A percentile compares a stretch with the other conserved stretches of the same genome.
Conservation (phyloP, 805 yeast genomes). For the Diddensiella transvaalensis region DNA sequence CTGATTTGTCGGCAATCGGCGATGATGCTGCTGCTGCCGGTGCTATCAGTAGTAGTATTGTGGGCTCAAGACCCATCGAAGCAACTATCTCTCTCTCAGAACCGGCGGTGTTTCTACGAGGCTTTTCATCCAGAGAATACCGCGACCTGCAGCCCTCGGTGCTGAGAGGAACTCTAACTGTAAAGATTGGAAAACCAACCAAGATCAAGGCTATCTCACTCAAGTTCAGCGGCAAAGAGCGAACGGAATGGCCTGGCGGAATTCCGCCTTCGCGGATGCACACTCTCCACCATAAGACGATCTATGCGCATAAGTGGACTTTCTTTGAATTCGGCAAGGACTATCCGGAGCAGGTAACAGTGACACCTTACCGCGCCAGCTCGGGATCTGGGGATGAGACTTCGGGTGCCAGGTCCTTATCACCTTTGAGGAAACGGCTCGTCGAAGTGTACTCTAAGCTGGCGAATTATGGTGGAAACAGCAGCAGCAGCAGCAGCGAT, state of each 20-base stretch:
- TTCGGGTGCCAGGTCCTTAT: not conserved
- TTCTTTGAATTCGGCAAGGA: not conserved
- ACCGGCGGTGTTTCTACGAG: constrained; percentile 1
- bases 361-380: not conserved
- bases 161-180: not conserved
- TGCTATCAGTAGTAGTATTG: too few relatives aligned
- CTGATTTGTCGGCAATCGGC: too few relatives aligned
- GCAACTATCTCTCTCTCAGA: not conserved
- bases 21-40: too few relatives aligned
- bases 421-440: not conserved
- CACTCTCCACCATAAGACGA: not conserved
- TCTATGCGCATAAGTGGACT: not conserved
- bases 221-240: not conserved
- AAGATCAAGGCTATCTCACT: not conserved
- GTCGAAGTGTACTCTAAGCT: not conserved
- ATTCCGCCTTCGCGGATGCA: not conserved
- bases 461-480: not conserved
- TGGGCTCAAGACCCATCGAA: not conserved
- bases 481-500: not conserved
- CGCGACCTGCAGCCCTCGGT: not conserved
- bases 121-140: not conserved
- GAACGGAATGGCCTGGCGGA: constrained; percentile 1
- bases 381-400: not conserved
- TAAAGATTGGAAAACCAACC: not conserved
- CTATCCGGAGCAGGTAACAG: not conserved